phyloP scores from a whole-genome alignment of 2,329 filamentous ascomycete species.

The Zarea fungicola region DNA sequence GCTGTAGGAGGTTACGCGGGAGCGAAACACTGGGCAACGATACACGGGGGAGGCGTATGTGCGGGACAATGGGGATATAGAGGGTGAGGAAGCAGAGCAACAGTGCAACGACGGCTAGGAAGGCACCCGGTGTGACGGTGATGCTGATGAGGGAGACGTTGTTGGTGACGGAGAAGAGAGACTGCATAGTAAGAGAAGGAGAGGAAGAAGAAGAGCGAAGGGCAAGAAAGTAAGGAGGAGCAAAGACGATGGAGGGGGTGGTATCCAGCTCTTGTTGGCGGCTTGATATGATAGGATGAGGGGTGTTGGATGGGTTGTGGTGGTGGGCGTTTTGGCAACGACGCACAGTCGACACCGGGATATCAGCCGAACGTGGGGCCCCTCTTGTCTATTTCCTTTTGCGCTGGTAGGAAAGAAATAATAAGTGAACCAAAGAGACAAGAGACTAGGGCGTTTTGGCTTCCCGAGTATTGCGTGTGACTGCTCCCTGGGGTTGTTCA shows the following conservation, averaged over 20 bases:
- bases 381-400: too few relatives aligned
- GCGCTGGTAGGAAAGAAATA: too few relatives aligned
- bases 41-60: slow-evolving; percentile 29
- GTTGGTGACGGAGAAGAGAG: slow-evolving; percentile 56
- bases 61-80: slow-evolving; percentile 36
- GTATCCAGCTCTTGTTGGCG: not conserved
- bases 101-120: slow-evolving; percentile 46
- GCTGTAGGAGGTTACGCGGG: slow-evolving; percentile 3
- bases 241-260: not conserved
- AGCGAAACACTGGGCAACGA: too few relatives aligned
- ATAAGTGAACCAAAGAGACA: too few relatives aligned
- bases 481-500: too few relatives aligned
- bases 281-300: not conserved
- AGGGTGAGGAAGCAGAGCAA: slow-evolving; percentile 46
- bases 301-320: not conserved
- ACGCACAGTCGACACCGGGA: too few relatives aligned
- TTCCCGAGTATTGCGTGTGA: too few relatives aligned
- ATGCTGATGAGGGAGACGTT: slow-evolving; percentile 57
- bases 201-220: not conserved
- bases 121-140: slow-evolving; percentile 53
- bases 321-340: not conserved
- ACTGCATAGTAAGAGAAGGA: slow-evolving; percentile 41
- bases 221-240: not conserved
- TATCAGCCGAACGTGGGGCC: too few relatives aligned
- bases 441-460: too few relatives aligned